Conservation (phyloP, 2,329 filamentous ascomycete species). For the Ploettnerulaceae sp. region DNA sequence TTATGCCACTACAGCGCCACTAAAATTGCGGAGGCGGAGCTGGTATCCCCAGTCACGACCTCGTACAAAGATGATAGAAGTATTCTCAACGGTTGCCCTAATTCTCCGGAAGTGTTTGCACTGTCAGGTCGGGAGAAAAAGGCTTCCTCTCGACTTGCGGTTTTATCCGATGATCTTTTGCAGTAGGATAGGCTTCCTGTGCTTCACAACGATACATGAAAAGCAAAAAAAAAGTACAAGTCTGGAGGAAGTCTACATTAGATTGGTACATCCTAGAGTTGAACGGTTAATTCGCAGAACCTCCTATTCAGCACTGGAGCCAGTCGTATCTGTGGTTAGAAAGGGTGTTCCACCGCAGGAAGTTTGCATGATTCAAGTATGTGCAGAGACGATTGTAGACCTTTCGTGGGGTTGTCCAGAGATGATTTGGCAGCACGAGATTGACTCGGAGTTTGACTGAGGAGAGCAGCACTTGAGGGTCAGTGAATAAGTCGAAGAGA, state of each 20-base stretch:
- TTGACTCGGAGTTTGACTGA: not conserved
- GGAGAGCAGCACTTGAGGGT: not conserved
- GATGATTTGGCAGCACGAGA: constrained; percentile 2
- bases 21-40: not conserved
- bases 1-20: not conserved
- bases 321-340: constrained; percentile 12
- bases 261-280: not conserved
- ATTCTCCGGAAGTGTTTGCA: not conserved
- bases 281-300: not conserved
- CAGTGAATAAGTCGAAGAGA: no score
- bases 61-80: not conserved
- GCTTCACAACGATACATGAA: no score
- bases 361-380: constrained; percentile 7
- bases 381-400: not conserved
- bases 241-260: not conserved
- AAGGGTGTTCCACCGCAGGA: constrained; percentile 10
- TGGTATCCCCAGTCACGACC: constrained; percentile 3
- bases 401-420: constrained; percentile 10
- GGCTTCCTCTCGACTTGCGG: not conserved
- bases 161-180: not conserved
- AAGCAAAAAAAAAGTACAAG: not conserved
- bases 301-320: not conserved
- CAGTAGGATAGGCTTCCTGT: no score
- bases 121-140: not conserved
- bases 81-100: not conserved